Percentiles rank a stretch among this genome's conserved stretches.
Conservation (phyloP, 805 yeast species). For the Ogataea chonburiensis region DNA sequence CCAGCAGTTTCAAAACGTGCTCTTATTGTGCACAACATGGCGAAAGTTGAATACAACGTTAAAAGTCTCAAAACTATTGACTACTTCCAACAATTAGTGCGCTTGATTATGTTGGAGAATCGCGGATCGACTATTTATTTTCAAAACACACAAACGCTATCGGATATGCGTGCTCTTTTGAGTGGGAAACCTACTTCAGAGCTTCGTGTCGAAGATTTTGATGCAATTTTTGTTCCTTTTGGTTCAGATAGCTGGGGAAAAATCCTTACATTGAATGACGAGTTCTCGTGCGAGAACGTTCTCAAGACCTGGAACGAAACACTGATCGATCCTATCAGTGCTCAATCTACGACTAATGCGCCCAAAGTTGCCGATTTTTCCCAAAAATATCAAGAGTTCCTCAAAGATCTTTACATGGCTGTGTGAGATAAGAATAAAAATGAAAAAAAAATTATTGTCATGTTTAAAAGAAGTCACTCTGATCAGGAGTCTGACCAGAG, state of each 20-base stretch:
- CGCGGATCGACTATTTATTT: slow-evolving; percentile 15
- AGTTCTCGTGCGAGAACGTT: slow-evolving; percentile 29
- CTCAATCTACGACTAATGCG: no score
- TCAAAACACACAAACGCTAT: slow-evolving; percentile 1
- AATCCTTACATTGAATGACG: slow-evolving; percentile 41
- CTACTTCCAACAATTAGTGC: slow-evolving; percentile 27
- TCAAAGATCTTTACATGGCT: slow-evolving; percentile 6
- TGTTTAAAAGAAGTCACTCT: no score
- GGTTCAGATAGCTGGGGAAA: slow-evolving; percentile 55
- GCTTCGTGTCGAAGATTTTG: slow-evolving; percentile 19
- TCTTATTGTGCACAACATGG: slow-evolving; percentile 11
- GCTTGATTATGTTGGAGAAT: slow-evolving; percentile 17
- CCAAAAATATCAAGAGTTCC: slow-evolving; percentile 14
- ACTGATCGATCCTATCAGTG: slow-evolving; percentile 3
- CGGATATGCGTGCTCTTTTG: slow-evolving; percentile 3
- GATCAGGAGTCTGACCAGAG: no score
- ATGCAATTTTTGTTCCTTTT: slow-evolving; percentile 38
- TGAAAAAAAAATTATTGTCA: no score
- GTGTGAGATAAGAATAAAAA: slow-evolving; percentile 11
- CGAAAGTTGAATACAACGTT: slow-evolving; percentile 20
- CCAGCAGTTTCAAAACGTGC: not conserved
- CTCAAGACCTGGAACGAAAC: slow-evolving; percentile 13
- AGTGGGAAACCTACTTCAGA: not conserved
- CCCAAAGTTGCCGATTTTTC: no score
- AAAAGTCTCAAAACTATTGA: slow-evolving; percentile 22